These are phyloP conservation scores for Penicillium sp. DNA, from an alignment of 2,329 filamentous ascomycete species.

Conservation along the genomic window DNA sequence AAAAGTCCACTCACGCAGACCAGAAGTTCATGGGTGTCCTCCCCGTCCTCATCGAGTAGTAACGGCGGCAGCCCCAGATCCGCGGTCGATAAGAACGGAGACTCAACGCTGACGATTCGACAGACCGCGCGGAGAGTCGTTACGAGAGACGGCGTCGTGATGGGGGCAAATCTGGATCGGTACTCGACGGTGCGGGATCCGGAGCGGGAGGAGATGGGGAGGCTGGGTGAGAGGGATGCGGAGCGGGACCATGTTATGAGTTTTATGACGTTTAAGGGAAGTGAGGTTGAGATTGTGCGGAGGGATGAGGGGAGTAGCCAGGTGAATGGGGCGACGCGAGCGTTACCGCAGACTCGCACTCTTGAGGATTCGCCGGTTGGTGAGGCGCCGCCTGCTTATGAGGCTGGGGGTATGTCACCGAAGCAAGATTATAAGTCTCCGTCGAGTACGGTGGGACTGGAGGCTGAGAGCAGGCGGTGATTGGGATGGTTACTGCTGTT, in stretches of 20 bases:
- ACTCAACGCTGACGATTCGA: background rate
- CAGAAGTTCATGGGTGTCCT: background rate
- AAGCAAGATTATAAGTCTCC: constrained; percentile 15
- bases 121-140: constrained; percentile 15
- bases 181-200: constrained; percentile 8
- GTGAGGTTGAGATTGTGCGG: background rate
- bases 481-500: background rate
- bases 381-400: constrained; percentile 20
- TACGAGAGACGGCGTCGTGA: constrained; percentile 30
- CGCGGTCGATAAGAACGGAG: background rate
- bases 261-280: constrained; percentile 29
- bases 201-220: background rate
- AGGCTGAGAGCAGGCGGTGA: background rate
- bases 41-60: background rate
- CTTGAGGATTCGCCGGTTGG: background rate
- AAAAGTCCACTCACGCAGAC: background rate
- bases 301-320: background rate
- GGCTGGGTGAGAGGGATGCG: background rate
- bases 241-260: constrained; percentile 26
- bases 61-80: background rate
- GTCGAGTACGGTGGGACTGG: constrained; percentile 9
- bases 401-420: constrained; percentile 1
- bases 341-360: background rate
- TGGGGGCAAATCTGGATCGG: constrained; percentile 29
- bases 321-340: background rate